Evolutionary conservation across 2,329 filamentous ascomycete genomes (phyloP).

Genomic region (Apiospora aurea): DNA sequence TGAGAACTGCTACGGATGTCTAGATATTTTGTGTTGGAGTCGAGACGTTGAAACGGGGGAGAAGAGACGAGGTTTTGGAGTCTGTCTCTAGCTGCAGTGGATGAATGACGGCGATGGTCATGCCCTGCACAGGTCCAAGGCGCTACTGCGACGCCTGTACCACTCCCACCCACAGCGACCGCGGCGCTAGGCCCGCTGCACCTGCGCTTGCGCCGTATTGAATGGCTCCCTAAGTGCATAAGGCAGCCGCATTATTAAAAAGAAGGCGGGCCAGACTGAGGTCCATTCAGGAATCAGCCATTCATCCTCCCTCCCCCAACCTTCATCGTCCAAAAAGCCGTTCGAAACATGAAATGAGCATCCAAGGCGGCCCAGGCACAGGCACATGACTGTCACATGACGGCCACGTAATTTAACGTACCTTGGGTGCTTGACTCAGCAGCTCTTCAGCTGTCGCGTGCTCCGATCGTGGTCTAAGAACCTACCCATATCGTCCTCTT

Average conservation of each 20-base stretch:
- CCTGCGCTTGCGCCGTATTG: conserved; percentile 11
- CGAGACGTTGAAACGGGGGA: neutral
- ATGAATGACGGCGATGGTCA: conserved; percentile 8
- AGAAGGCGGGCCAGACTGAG: too few species aligned
- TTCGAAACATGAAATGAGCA: neutral
- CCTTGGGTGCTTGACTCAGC: neutral
- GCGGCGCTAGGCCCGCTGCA: conserved; percentile 4
- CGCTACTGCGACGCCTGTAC: conserved; percentile 2
- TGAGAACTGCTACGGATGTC: neutral
- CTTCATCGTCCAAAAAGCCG: neutral
- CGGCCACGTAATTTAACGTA: neutral
- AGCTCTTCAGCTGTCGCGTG: neutral
- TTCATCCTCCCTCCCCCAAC: neutral
- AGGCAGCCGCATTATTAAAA: conserved; percentile 7
- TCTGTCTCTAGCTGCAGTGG: neutral
- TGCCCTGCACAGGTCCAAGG: neutral
- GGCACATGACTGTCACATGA: neutral
- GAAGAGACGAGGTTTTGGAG: conserved; percentile 7
- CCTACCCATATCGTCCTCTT: neutral
- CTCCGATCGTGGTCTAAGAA: neutral
- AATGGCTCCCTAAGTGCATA: neutral
- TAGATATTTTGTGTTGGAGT: neutral
- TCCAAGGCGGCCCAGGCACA: neutral
- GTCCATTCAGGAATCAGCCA: neutral
- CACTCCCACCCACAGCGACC: neutral